phyloP scores from a whole-genome alignment of 1,139 yeast species.

The Blastobotrys indianensis region DNA sequence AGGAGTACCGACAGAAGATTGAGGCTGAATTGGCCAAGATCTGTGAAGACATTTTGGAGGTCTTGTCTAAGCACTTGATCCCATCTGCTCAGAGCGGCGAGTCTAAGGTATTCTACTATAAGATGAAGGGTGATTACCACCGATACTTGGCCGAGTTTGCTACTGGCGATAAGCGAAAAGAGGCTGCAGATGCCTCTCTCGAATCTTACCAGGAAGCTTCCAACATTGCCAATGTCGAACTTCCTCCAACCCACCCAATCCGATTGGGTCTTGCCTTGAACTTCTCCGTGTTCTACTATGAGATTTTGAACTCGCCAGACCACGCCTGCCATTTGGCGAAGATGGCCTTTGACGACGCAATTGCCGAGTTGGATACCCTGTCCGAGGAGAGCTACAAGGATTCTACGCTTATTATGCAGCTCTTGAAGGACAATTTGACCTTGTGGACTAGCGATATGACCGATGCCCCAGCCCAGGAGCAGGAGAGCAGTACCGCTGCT shows the following conservation, averaged over 20 bases:
- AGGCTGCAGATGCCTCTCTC: slow-evolving; percentile 85
- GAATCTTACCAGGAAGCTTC: slow-evolving; percentile 95
- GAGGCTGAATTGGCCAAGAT: slow-evolving; percentile 90
- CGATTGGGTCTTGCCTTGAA: slow-evolving; percentile 96
- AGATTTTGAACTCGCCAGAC: slow-evolving; percentile 95
- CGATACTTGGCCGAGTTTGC: slow-evolving; percentile 98
- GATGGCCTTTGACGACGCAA: slow-evolving; percentile 98
- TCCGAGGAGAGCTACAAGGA: slow-evolving; percentile 98
- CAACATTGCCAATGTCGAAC: slow-evolving; percentile 92
- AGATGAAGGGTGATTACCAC: slow-evolving; percentile 99
- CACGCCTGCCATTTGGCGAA: slow-evolving; percentile 98
- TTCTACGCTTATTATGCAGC: slow-evolving; percentile 97
- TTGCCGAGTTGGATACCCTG: slow-evolving; percentile 95
- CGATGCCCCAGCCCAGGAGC: slow-evolving; percentile 64
- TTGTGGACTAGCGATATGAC: slow-evolving; percentile 97
- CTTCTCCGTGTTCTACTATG: slow-evolving; percentile 97
- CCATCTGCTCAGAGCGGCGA: slow-evolving; percentile 95
- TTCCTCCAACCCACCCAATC: slow-evolving; percentile 98
- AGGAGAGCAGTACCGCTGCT: slow-evolving; percentile 5
- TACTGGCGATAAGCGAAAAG: slow-evolving; percentile 82
- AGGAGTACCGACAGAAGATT: slow-evolving; percentile 91
- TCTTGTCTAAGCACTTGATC: slow-evolving; percentile 82
- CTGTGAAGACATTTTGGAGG: slow-evolving; percentile 88
- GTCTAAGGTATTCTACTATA: slow-evolving; percentile 95
- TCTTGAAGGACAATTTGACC: slow-evolving; percentile 95